phyloP scores from a whole-genome alignment of 2,329 filamentous ascomycete species.

The Emydomyces testavorans region DNA sequence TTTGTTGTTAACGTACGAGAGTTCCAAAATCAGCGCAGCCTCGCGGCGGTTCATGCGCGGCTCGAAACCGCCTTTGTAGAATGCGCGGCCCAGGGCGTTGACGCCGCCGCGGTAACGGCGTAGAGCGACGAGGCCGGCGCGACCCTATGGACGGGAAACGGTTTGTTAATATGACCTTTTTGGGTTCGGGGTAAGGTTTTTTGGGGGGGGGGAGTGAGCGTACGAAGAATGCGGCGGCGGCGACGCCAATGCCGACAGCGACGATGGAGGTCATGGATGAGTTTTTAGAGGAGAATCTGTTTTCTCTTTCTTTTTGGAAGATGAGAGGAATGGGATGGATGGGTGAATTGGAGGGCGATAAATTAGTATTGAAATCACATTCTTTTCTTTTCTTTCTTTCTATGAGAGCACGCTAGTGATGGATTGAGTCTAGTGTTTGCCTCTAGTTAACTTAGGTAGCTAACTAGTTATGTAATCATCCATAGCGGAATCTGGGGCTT shows the following conservation, averaged over 20 bases:
- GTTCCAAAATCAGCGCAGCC: slow-evolving; percentile 77
- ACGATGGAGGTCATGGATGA: slow-evolving; percentile 37
- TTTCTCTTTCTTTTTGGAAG: no score
- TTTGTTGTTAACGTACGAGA: slow-evolving; percentile 72
- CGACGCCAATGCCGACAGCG: slow-evolving; percentile 37
- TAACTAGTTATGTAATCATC: no score
- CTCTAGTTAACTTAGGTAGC: no score
- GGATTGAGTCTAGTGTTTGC: neutral
- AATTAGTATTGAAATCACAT: no score
- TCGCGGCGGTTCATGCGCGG: slow-evolving; percentile 85
- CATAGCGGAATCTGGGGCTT: no score
- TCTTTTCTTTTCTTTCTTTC: no score
- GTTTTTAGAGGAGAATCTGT: no score
- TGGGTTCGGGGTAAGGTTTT: neutral
- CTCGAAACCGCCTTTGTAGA: slow-evolving; percentile 99
- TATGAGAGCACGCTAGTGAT: neutral
- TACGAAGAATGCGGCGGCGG: slow-evolving; percentile 66
- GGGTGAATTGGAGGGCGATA: no score
- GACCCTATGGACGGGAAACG: slow-evolving; percentile 51
- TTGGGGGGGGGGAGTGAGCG: slow-evolving; percentile 20
- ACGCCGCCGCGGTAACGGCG: slow-evolving; percentile 59
- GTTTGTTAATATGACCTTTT: neutral
- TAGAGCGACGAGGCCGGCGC: slow-evolving; percentile 81
- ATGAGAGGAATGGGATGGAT: no score
- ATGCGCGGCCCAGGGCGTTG: slow-evolving; percentile 74